phyloP scores from a whole-genome alignment of 495 filamentous ascomycete species.

The Durotheca rogersii region DNA sequence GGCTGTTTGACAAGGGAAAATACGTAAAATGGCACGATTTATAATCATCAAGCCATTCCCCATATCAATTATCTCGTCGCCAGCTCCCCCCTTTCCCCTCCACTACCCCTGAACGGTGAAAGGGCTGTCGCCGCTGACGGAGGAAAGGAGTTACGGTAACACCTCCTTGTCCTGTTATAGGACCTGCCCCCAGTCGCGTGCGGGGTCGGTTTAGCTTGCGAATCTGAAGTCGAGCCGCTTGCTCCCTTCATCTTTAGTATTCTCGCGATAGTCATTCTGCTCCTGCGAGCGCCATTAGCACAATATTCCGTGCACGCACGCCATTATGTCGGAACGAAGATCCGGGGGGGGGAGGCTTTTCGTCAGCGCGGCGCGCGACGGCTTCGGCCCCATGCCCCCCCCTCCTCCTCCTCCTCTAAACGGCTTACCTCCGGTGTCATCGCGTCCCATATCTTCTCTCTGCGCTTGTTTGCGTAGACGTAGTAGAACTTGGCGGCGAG shows the following conservation, averaged over 20 bases:
- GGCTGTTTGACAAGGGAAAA: not conserved
- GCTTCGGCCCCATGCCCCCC: too few species aligned
- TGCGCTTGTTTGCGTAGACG: conserved; percentile 51
- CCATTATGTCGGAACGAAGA: conserved; percentile 8
- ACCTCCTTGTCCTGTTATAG: too few species aligned
- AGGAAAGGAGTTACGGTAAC: not conserved
- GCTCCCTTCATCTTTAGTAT: conserved; percentile 34
- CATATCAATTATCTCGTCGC: not conserved
- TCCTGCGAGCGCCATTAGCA: not conserved
- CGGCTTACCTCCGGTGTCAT: not conserved
- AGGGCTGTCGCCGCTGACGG: too few species aligned
- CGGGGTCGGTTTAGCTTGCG: conserved; percentile 4
- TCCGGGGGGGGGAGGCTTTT: conserved; percentile 5
- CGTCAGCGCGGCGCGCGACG: too few species aligned
- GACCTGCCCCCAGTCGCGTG: too few species aligned
- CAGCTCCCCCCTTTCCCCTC: not conserved
- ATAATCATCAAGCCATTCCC: not conserved
- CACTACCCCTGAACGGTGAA: too few species aligned
- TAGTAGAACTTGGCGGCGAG: conserved; percentile 57
- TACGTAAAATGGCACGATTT: not conserved
- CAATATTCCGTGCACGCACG: not conserved
- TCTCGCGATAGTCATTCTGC: conserved; percentile 13
- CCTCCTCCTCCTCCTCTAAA: too few species aligned
- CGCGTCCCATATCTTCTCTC: conserved; percentile 38
- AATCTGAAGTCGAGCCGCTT: conserved; percentile 37